Percentiles rank a stretch among this genome's conserved stretches.
Evolutionary conservation across 2,329 filamentous ascomycete genomes (phyloP).

Genomic region (Bipolaris sorokiniana): DNA sequence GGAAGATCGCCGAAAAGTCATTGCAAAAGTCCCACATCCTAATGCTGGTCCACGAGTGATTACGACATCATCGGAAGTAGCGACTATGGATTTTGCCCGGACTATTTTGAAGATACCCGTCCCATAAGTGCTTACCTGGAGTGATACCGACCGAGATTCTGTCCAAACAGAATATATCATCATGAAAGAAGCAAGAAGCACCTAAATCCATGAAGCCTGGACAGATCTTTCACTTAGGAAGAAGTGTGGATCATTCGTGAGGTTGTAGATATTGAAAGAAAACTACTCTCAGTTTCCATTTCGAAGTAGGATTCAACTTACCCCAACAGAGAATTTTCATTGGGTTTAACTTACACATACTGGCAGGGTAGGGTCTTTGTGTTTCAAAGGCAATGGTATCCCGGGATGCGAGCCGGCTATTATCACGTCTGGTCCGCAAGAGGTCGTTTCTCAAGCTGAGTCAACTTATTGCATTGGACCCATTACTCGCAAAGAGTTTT

Average conservation of each 20-base stretch:
- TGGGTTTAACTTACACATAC: slow-evolving; percentile 21
- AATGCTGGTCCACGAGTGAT: slow-evolving; percentile 28
- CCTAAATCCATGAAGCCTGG: slow-evolving; percentile 33
- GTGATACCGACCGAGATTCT: slow-evolving; percentile 29
- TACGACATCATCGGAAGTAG: slow-evolving; percentile 37
- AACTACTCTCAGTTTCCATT: slow-evolving; percentile 40
- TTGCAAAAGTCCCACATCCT: slow-evolving; percentile 36
- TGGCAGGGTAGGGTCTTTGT: slow-evolving; percentile 28
- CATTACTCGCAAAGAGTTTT: slow-evolving; percentile 33
- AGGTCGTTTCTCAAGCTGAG: slow-evolving; percentile 21
- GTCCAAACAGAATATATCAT: slow-evolving; percentile 42
- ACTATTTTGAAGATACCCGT: slow-evolving; percentile 32
- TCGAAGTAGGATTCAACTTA: slow-evolving; percentile 23
- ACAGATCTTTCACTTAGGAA: slow-evolving; percentile 24
- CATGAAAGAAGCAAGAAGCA: slow-evolving; percentile 40
- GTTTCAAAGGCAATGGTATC: slow-evolving; percentile 29
- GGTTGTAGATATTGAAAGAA: slow-evolving; percentile 39
- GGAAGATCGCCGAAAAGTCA: slow-evolving; percentile 27
- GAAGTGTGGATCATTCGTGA: slow-evolving; percentile 32
- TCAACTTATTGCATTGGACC: slow-evolving; percentile 33
- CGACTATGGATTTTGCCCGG: slow-evolving; percentile 36
- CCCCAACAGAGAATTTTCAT: slow-evolving; percentile 26
- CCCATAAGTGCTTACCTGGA: slow-evolving; percentile 36
- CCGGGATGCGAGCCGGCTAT: slow-evolving; percentile 41
- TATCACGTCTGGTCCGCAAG: slow-evolving; percentile 24